Evolutionary conservation across 768 basidiomycete species (phyloP), one percentile per base, ranked within the genome.

Genomic region (Auricularia sp.): DNA sequence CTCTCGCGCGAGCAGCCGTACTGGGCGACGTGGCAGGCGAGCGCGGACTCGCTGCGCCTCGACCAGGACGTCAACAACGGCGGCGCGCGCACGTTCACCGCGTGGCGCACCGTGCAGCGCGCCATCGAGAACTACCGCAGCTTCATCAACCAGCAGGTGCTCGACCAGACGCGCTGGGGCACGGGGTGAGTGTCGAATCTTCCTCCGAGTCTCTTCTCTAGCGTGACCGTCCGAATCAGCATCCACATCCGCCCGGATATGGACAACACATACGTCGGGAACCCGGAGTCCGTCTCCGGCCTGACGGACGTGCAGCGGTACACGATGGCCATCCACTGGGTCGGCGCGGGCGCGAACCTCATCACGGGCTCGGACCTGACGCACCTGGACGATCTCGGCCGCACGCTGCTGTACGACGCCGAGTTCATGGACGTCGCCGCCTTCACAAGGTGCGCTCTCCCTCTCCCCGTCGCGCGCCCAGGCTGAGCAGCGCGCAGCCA

Each of bases 111-210:
- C 35, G 44, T 64, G 6, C 64, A 64, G 33, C 64, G 64, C 36
- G 64, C 64, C 14, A 64, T 64, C 29, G 64, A 64, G 54, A 64
- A 64, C 42, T 64, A 61, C 54, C 54, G 64, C 24, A 54, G 34
- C 37, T 64, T 58, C 64, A 64, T 64, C 54, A 64, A 36, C 39
- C 64, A 58, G 21, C 64, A 51, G 47, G 47, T 21, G 18, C 47
- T 51, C 21, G 47, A 51, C 8, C 21, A 16, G 47, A 13, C 47
- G 47, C 47, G 47, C 18, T 21, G 21, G 21, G 47, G 47, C 47
- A 1, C 16, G 21, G 47, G 47, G 47, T 51, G 16, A 10, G 47
- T 1, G 21, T 16, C 18, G 2, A 29, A 29, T 21, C 21, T 51
- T 6, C 5, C 6, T 51, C 18, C 18, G 21, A 21, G 47, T 6